Evolutionary conservation across 352 stramenopile species (phyloP).

Genomic region (Blastocystis sp.): DNA sequence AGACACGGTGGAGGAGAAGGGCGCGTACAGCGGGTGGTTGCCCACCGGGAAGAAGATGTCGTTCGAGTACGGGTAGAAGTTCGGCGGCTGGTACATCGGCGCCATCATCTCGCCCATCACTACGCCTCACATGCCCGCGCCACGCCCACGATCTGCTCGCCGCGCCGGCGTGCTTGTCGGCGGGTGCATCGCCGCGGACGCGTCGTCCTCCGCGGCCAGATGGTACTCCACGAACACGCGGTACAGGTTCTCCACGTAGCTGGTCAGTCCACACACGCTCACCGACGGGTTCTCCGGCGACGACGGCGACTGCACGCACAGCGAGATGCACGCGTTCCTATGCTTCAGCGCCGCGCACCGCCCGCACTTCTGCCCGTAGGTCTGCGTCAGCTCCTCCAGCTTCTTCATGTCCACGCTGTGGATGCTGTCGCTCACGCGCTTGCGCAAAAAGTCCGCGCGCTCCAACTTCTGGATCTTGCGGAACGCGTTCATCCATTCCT

Average conservation of each 20-base stretch:
- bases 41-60: conserved; percentile 14
- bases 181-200: too few species aligned
- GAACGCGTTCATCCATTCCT: conserved; percentile 64
- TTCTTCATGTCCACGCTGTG: conserved; percentile 62
- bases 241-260: conserved; percentile 58
- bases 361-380: conserved; percentile 42
- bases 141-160: background rate
- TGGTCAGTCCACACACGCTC: conserved; percentile 40
- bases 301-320: conserved; percentile 64
- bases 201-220: conserved; percentile 15
- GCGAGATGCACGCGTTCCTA: conserved; percentile 66
- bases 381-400: conserved; percentile 31
- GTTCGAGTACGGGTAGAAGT: background rate
- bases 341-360: background rate
- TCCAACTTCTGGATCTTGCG: conserved; percentile 65
- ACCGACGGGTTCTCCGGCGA: conserved; percentile 64
- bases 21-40: conserved; percentile 45
- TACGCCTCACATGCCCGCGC: background rate
- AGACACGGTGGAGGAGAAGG: conserved; percentile 21
- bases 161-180: too few species aligned
- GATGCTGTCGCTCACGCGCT: conserved; percentile 43
- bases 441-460: conserved; percentile 30
- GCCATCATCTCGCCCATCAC: background rate
- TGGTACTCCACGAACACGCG: conserved; percentile 59
- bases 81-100: background rate